Evolutionary conservation across 2,329 filamentous ascomycete species (phyloP), one percentile per base, ranked within the genome.

Genomic region (Eutypella sp.): DNA sequence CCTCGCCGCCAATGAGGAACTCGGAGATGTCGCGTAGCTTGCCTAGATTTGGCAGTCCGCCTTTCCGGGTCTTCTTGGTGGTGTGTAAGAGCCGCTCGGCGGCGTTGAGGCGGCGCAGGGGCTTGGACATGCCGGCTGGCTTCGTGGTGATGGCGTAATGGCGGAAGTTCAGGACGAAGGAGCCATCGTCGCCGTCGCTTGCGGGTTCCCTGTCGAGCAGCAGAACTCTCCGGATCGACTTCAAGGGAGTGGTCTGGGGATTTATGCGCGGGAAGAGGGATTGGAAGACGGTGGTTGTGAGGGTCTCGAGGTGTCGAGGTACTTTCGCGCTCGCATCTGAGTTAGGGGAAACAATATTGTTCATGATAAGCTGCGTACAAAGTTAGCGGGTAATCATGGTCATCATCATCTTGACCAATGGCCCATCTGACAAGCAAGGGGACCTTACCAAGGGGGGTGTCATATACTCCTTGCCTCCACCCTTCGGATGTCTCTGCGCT

Each of bases 131-230:
- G 22, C 89, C 91, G 0, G 89, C 87, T 20, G 85, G 79, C 60
- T 89, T 89, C 11, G 91, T 97, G 5, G 87, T 93, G 62, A 99
- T 99, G 23, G 91, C 90, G 64, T 95, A 99, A 68, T 99, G 93
- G 48, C 93, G 78, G 49, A 97, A 82, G 62, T 89, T 95, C 52
- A 99, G 70, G 15, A 92, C 80, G 61, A 95, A 96, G 3, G 82
- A 81, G 25, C 82, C 84, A 33, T 85, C 78, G 41, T 82, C 76
- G 31, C 76, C 72, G 18, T 71, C 66, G 13, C 64, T 64, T 9
- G 66, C 62, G 2, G 72, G 69, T 63, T 95, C 89, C 50, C 93
- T 84, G 67, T 97, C 96, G 47, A 99, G 71, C 18, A 99, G 79
- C 46, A 99, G 79, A 1, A 97, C 88, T 61, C 93, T 82, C 53